phyloP scores from a whole-genome alignment of 257 asterid species.

The Primulina tabacum region DNA sequence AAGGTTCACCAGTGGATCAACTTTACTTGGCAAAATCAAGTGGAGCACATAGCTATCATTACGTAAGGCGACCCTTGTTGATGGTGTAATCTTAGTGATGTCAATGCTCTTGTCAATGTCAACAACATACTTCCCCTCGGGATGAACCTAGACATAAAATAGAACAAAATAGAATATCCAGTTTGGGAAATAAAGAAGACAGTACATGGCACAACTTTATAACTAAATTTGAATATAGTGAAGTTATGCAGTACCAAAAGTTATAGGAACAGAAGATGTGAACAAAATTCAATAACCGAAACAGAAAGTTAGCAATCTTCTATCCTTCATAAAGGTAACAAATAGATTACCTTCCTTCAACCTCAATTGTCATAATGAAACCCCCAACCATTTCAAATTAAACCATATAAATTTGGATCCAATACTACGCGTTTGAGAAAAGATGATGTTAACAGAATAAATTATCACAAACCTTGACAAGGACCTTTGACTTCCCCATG shows the following conservation, averaged over 20 bases:
- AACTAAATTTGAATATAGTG: background rate
- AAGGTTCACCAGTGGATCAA: constrained; percentile 58
- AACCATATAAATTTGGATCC: background rate
- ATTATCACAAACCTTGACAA: constrained; percentile 45
- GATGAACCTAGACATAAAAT: constrained; percentile 61
- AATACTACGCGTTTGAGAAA: background rate
- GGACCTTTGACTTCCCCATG: constrained; percentile 80
- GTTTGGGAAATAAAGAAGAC: background rate
- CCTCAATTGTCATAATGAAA: background rate
- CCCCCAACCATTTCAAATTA: background rate
- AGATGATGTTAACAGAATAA: background rate
- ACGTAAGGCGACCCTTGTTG: constrained; percentile 61
- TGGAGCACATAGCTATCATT: constrained; percentile 60
- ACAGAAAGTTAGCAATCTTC: background rate
- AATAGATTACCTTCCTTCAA: background rate
- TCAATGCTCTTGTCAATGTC: constrained; percentile 55
- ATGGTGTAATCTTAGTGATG: constrained; percentile 51
- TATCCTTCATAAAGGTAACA: background rate
- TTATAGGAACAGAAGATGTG: background rate
- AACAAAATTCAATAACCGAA: no score
- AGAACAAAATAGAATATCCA: background rate
- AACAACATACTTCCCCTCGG: constrained; percentile 82
- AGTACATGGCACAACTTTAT: no score
- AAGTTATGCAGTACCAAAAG: background rate
- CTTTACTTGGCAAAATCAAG: constrained; percentile 53